Percentiles rank a stretch among this genome's conserved stretches.
These are phyloP conservation scores for Prillingera fragicola DNA, from an alignment of 1,284 basidiomycete genomes.

Conservation along the genomic window DNA sequence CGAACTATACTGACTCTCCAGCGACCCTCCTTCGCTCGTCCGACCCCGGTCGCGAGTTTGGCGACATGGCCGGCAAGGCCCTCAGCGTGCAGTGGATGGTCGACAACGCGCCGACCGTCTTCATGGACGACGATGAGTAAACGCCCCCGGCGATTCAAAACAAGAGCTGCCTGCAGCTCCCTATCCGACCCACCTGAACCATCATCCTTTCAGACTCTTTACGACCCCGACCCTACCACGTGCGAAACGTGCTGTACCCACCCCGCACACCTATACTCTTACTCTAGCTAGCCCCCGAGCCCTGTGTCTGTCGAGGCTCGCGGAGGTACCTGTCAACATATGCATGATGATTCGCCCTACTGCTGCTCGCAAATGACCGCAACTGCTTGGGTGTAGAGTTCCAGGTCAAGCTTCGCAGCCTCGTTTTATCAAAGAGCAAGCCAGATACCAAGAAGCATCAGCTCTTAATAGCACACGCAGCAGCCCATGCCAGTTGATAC, in stretches of 20 bases:
- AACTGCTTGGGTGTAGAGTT: too few species aligned
- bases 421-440: too few species aligned
- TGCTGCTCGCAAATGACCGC: background rate
- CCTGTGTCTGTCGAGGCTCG: background rate
- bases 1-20: conserved; percentile 40
- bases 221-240: background rate
- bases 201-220: background rate
- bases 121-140: conserved; percentile 15
- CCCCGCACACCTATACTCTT: too few species aligned
- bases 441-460: too few species aligned
- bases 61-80: conserved; percentile 83
- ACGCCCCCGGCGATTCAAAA: background rate
- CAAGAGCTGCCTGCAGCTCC: background rate
- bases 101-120: conserved; percentile 66
- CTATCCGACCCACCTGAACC: background rate
- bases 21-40: conserved; percentile 89
- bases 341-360: conserved; percentile 1
- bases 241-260: too few species aligned
- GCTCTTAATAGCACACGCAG: too few species aligned
- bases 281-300: too few species aligned
- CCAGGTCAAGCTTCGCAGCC: too few species aligned
- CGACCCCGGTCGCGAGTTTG: conserved; percentile 82
- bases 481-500: too few species aligned
- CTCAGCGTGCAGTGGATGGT: conserved; percentile 86
- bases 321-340: conserved; percentile 4